Evolutionary conservation across 805 yeast species (phyloP), one percentile per base, ranked within the genome.

Genomic region (Saturnispora besseyi): DNA sequence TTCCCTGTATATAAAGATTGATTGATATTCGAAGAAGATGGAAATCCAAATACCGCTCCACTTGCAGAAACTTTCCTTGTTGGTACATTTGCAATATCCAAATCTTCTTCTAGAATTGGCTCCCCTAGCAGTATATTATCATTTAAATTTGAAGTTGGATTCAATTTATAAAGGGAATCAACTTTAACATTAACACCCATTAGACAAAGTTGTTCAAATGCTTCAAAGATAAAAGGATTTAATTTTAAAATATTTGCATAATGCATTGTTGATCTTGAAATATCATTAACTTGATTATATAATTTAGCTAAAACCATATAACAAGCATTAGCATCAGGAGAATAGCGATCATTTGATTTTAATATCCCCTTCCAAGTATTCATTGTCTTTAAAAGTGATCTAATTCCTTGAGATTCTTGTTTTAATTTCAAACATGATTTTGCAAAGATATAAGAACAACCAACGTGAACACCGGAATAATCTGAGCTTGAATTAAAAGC

Each of bases 151-250:
- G 33, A n/a, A n/a, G 18, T 21, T 12, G 44, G 40, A 12, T 56
- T 54, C 7, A 53, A 54, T 51, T 73, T 74, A 62, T 71, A 82
- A 29, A 81, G 69, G 0, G 80, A 64, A 54, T 76, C 76, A 5
- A 82, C 79, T 51, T 80, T 78, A 18, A 88, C 74, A 51, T 77
- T 77, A 18, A 84, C 87, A 11, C 95, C 93, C 67, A 84, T 68
- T 44, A 74, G 72, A 58, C 88, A 80, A 44, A 93, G 68, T 41
- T 82, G 82, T 55, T 82, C 87, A 55, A 87, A 81, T 0, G 96
- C 88, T 61, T 88, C 96, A 77, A 93, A 88, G 38, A 88, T 74
- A 60, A 73, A 87, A 15, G 95, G 96, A 61, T 93, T 86, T 54
- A 74, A 66, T 52, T 79, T 78, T 50, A 88, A 71, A 1, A 91